Base-by-base conservation (phyloP, 2,329 filamentous ascomycete species). In the Remersonia thermophila region DNA sequence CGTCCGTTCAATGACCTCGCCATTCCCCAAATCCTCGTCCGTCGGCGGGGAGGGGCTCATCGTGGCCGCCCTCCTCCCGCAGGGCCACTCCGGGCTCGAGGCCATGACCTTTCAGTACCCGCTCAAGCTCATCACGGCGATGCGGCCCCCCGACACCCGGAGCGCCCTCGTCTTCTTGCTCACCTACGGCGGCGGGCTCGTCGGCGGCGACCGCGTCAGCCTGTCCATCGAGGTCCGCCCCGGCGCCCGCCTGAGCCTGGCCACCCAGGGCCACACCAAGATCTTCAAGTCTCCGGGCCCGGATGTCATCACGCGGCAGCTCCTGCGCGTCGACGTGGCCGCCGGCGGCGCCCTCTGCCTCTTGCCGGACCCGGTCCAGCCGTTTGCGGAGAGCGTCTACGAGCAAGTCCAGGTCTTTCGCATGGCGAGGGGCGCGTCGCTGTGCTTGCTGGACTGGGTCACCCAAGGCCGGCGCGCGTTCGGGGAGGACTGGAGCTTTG, bases 381-480 rank as follows among this genome's bases (percentile, higher is more conserved):
- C 91, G 0, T 96, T 93, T 55, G 77, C 76, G 42, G 71, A 74
- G 43, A 93, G 84, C 51, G 73, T 81, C 30, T 96, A 94, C 58
- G 74, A 81, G 48, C 91, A 96, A 59, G 69, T 65, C 12, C 91
- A 96, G 57, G 70, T 76, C 14, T 95, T 95, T 57, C 70, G 70
- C 26, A 58, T 80, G 34, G 64, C 64, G 7, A 59, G 63, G 7
- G 58, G 52, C 5, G 73, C 66, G 48, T 77, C 80, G 28, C 60
- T 96, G 11, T 93, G 86, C 53, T 69, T 93, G 2, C 64, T 94
- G 31, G 91, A 98, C 57, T 98, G 91, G 91, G 86, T 96, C 6
- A 93, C 79, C 2, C 83, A 89, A 52, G 91, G 91, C 7, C 75
- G 91, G 13, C 74, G 69, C 4, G 87, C 91, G 4, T 73, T 83